Evolutionary conservation across 352 stramenopile species (phyloP).

Genomic region (Thalassiosira exigua): DNA sequence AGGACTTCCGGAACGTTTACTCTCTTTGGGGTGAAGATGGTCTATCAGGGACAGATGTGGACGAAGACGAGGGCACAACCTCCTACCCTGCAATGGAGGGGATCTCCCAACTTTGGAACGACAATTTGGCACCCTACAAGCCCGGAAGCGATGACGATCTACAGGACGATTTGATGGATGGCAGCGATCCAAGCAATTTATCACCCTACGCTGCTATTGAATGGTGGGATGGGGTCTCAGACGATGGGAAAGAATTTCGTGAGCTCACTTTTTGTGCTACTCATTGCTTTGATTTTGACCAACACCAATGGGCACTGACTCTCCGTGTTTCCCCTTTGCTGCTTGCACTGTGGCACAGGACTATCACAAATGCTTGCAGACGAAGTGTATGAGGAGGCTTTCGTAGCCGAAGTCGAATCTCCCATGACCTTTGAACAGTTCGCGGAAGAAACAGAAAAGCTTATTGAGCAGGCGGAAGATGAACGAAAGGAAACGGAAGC

Average conservation of each 20-base stretch:
- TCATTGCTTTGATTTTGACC: too few relatives aligned
- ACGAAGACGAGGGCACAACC: constrained; percentile 40
- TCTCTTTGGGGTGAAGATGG: constrained; percentile 52
- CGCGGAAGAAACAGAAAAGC: constrained; percentile 67
- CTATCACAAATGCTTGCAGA: constrained; percentile 71
- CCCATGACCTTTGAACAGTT: constrained; percentile 75
- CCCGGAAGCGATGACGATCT: constrained; percentile 27
- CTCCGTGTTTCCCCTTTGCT: background rate
- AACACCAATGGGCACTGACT: background rate
- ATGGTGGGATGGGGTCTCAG: constrained; percentile 58
- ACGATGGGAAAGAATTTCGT: constrained; percentile 54
- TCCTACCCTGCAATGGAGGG: constrained; percentile 35
- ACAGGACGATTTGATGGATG: constrained; percentile 26
- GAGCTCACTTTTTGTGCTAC: background rate
- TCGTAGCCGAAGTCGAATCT: constrained; percentile 24
- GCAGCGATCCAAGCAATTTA: constrained; percentile 8
- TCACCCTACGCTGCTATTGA: constrained; percentile 33
- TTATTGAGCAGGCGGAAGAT: constrained; percentile 70
- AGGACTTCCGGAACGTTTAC: constrained; percentile 54
- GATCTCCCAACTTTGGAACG: constrained; percentile 54
- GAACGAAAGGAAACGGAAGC: constrained; percentile 83
- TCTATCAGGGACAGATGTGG: constrained; percentile 15
- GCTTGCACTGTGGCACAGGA: background rate
- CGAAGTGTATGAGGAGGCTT: constrained; percentile 58
- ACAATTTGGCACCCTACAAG: constrained; percentile 28